Evolutionary conservation across 2,329 filamentous ascomycete genomes (phyloP).

Genomic region (Cladosporium colombiae): DNA sequence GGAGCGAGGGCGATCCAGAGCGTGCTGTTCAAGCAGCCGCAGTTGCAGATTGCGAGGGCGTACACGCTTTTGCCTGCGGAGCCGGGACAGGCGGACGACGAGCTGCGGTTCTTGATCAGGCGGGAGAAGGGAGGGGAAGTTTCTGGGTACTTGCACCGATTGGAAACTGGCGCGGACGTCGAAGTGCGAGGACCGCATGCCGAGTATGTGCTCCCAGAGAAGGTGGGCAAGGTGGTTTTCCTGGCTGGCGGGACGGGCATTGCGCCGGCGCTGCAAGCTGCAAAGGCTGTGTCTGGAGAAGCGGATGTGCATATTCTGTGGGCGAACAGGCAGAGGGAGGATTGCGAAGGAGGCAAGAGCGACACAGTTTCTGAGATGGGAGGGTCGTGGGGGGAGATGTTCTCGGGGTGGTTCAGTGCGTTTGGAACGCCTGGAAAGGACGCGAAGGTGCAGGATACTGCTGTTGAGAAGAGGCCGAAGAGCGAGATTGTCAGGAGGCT

Average conservation of each 20-base stretch:
- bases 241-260: constrained; percentile 92
- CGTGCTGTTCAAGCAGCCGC: constrained; percentile 90
- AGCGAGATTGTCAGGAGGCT: constrained; percentile 64
- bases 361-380: constrained; percentile 41
- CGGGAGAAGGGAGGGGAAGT: constrained; percentile 79
- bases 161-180: constrained; percentile 62
- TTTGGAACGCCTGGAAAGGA: constrained; percentile 14
- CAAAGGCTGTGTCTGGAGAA: constrained; percentile 56
- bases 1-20: constrained; percentile 70
- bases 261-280: constrained; percentile 82
- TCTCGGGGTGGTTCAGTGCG: constrained; percentile 14
- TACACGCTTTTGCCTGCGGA: constrained; percentile 81
- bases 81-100: constrained; percentile 35
- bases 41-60: constrained; percentile 85
- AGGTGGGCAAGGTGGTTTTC: constrained; percentile 68
- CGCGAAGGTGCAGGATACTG: constrained; percentile 1
- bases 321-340: constrained; percentile 70
- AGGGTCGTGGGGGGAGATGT: constrained; percentile 10
- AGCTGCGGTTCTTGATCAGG: constrained; percentile 75
- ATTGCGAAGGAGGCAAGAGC: constrained; percentile 63
- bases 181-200: constrained; percentile 77
- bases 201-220: constrained; percentile 60
- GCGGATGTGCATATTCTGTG: constrained; percentile 71
- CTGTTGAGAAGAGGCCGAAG: constrained; percentile 23
- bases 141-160: constrained; percentile 72